Evolutionary conservation across 192 early-diverging fungal species (phyloP).

Genomic region (Coemansia sp.): DNA sequence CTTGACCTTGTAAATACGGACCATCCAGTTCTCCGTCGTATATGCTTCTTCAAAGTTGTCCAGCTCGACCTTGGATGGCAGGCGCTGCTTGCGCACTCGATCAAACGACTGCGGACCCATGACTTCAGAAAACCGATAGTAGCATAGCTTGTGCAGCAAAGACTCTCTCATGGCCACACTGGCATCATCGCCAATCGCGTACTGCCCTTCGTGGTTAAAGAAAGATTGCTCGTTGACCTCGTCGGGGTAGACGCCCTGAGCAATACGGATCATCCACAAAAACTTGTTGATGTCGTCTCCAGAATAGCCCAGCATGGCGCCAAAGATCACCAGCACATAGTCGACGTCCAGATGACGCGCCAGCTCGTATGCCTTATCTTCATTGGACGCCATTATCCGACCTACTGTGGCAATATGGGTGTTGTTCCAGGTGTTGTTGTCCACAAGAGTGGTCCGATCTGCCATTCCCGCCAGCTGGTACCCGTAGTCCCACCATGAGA

Average conservation of each 20-base stretch:
- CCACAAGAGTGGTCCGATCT: constrained; percentile 92
- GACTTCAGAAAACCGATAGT: constrained; percentile 91
- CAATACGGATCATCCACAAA: constrained; percentile 99
- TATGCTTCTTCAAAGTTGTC: constrained; percentile 90
- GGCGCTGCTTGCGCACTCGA: constrained; percentile 74
- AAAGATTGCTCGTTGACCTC: constrained; percentile 86
- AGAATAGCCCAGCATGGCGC: constrained; percentile 93
- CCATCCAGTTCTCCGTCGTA: constrained; percentile 95
- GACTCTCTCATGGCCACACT: constrained; percentile 86
- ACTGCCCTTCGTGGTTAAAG: constrained; percentile 87
- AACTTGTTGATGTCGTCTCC: constrained; percentile 99
- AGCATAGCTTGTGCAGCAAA: constrained; percentile 96
- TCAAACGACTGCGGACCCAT: constrained; percentile 76
- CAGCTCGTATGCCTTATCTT: constrained; percentile 91
- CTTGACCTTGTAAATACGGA: constrained; percentile 98
- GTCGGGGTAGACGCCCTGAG: constrained; percentile 94
- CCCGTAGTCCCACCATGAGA: constrained; percentile 99
- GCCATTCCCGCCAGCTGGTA: constrained; percentile 99
- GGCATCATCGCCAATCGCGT: constrained; percentile 87
- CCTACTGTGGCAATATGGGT: constrained; percentile 99
- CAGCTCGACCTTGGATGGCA: constrained; percentile 79
- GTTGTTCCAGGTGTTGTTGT: constrained; percentile 99
- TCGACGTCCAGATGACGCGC: constrained; percentile 92
- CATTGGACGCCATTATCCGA: constrained; percentile 84
- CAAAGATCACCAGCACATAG: constrained; percentile 97